Evolutionary conservation across 2,329 filamentous ascomycete genomes (phyloP).

Genomic region (Pestalotiopsis fici): DNA sequence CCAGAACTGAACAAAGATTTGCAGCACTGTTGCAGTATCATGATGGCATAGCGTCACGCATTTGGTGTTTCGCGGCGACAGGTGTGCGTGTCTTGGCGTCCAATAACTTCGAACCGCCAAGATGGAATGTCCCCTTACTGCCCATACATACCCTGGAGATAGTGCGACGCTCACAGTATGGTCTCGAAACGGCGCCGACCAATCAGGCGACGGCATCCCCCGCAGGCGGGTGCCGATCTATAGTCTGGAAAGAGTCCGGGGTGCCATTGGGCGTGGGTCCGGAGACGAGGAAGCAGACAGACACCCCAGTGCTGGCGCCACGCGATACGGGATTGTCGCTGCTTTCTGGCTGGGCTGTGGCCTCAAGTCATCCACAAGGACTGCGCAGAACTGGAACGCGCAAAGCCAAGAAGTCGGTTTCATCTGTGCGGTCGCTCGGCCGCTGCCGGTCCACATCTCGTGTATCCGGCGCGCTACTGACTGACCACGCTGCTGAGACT

Average conservation of each 20-base stretch:
- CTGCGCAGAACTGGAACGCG: background rate
- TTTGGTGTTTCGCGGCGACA: background rate
- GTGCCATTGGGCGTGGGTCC: background rate
- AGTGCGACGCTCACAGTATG: background rate
- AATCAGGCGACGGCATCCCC: background rate
- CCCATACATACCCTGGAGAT: background rate
- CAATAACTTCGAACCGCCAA: background rate
- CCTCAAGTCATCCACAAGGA: too few species aligned
- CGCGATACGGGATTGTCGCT: too few species aligned
- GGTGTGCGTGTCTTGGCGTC: background rate
- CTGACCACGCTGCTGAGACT: background rate
- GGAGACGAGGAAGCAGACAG: background rate
- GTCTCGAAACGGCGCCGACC: background rate
- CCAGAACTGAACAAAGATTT: background rate
- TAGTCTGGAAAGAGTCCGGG: background rate
- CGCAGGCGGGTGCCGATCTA: background rate
- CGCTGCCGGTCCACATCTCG: background rate
- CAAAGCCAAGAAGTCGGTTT: background rate
- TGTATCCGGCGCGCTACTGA: background rate
- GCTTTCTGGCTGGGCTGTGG: too few species aligned
- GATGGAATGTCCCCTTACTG: background rate
- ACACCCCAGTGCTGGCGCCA: background rate
- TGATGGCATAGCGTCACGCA: constrained; percentile 1
- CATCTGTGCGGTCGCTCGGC: background rate
- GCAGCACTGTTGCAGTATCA: background rate